Evolutionary conservation across 176 grass and related monocot species (phyloP).

Genomic region (Sorghum bicolor): Sorghum_bicolor_NCBIv3 NC_012878.2:54321001-54321500

Average conservation of each 20-base stretch:
- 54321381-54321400: background rate
- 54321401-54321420: background rate
- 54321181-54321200: conserved; percentile 4
- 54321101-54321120: conserved; percentile 92
- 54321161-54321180: conserved; percentile 69
- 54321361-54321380: background rate
- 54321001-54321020: conserved; percentile 20
- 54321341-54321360: background rate
- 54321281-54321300: background rate
- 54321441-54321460: background rate
- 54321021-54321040: conserved; percentile 28
- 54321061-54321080: conserved; percentile 80
- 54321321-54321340: background rate
- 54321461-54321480: background rate
- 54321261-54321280: background rate
- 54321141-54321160: conserved; percentile 86
- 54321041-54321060: conserved; percentile 44
- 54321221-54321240: background rate
- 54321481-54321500: background rate
- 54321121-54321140: conserved; percentile 87
- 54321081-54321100: conserved; percentile 84
- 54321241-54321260: background rate
- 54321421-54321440: background rate
- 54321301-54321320: background rate
- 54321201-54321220: conserved; percentile 18